Evolutionary conservation across 768 basidiomycete species (phyloP).

Genomic region (Crucibulum laeve): DNA sequence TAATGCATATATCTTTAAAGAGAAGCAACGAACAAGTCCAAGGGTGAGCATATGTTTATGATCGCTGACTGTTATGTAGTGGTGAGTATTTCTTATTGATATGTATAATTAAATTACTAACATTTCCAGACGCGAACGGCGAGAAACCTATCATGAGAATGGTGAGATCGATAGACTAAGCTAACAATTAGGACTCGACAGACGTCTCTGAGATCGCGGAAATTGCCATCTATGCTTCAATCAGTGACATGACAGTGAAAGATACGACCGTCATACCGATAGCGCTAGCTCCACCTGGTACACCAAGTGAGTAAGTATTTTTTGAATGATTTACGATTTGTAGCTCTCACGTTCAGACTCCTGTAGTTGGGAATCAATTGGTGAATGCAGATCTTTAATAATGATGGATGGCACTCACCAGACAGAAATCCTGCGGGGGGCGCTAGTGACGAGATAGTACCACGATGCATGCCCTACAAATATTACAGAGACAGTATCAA

Average conservation of each 20-base stretch:
- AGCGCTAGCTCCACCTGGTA: slow-evolving; percentile 19
- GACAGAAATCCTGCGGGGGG: slow-evolving; percentile 12
- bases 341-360: slow-evolving; percentile 26
- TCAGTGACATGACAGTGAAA: neutral
- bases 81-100: neutral
- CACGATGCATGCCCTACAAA: slow-evolving; percentile 26
- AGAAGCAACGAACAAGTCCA: too few species aligned
- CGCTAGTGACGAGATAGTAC: slow-evolving; percentile 26
- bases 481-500: slow-evolving; percentile 24
- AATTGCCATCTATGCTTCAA: slow-evolving; percentile 22
- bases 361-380: slow-evolving; percentile 8
- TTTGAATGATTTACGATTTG: too few species aligned
- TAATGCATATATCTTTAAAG: slow-evolving; percentile 10
- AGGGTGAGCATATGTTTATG: slow-evolving; percentile 14
- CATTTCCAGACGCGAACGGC: slow-evolving; percentile 26
- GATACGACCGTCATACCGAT: slow-evolving; percentile 14
- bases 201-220: slow-evolving; percentile 29
- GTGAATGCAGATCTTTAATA: neutral
- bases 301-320: too few species aligned
- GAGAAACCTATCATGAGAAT: slow-evolving; percentile 17
- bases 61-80: slow-evolving; percentile 15
- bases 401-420: slow-evolving; percentile 16
- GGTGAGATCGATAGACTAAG: neutral
- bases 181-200: slow-evolving; percentile 2
- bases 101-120: slow-evolving; percentile 4